Conservation (phyloP, 805 yeast genomes). For the Zygosaccharomyces lentus region DNA sequence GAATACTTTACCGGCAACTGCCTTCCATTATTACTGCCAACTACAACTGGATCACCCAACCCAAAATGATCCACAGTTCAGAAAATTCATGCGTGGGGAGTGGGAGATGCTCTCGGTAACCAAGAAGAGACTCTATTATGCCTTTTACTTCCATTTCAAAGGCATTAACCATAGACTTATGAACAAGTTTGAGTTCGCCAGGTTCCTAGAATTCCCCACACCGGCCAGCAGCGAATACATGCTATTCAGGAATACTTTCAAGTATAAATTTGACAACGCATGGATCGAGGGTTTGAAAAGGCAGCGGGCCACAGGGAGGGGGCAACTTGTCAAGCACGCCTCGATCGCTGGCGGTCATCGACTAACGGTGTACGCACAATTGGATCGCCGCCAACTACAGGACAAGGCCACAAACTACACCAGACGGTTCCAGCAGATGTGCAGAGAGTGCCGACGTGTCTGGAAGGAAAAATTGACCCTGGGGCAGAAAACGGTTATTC, state of each 20-base stretch:
- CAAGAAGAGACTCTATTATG: constrained; percentile 23
- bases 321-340: constrained; percentile 4
- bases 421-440: constrained; percentile 23
- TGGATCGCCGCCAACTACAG: background rate
- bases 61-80: constrained; percentile 18
- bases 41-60: constrained; percentile 6
- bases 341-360: constrained; percentile 5
- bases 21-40: constrained; percentile 24
- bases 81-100: constrained; percentile 20
- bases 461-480: constrained; percentile 23
- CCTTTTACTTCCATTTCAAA: constrained; percentile 21
- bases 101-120: constrained; percentile 24
- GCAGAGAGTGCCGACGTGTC: constrained; percentile 23
- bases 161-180: constrained; percentile 14
- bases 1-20: constrained; percentile 19
- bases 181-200: constrained; percentile 23
- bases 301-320: constrained; percentile 1
- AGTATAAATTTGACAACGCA: constrained; percentile 16
- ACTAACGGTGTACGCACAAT: background rate
- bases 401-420: constrained; percentile 10
- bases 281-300: constrained; percentile 14
- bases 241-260: constrained; percentile 24
- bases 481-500: constrained; percentile 17
- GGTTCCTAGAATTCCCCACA: constrained; percentile 20
- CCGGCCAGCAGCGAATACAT: constrained; percentile 27